Percentiles rank a stretch among this genome's conserved stretches.
These are phyloP conservation scores for Phoma sp. DNA, from an alignment of 2,329 filamentous ascomycete genomes.

Conservation along the genomic window DNA sequence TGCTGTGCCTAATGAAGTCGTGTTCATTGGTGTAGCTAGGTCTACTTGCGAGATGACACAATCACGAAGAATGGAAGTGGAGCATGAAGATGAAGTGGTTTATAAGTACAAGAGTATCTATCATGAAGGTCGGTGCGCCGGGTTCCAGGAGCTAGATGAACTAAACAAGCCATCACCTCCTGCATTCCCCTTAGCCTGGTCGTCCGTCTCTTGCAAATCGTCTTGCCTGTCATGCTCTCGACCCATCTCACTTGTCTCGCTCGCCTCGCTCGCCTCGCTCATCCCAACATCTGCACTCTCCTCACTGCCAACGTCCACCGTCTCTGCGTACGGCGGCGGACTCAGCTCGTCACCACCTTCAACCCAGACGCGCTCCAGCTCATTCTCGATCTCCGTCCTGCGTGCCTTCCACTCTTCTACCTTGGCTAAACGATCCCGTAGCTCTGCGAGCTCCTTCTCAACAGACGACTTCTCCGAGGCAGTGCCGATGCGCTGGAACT, in stretches of 20 bases:
- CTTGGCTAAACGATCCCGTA: slow-evolving; percentile 79
- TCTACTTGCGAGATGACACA: too few relatives aligned
- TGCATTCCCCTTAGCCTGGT: background rate
- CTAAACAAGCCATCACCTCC: slow-evolving; percentile 2
- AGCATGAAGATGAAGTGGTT: too few relatives aligned
- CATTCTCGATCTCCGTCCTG: slow-evolving; percentile 79
- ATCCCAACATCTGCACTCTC: too few relatives aligned
- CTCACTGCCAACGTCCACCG: slow-evolving; percentile 10
- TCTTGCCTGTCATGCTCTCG: background rate
- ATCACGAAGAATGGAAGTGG: too few relatives aligned
- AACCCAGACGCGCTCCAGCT: slow-evolving; percentile 73
- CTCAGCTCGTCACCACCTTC: slow-evolving; percentile 49
- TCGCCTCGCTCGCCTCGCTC: slow-evolving; percentile 28
- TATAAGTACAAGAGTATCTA: too few relatives aligned
- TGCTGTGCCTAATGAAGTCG: too few relatives aligned
- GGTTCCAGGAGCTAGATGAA: slow-evolving; percentile 7
- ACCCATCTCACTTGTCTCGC: slow-evolving; percentile 50
- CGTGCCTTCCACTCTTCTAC: slow-evolving; percentile 86
- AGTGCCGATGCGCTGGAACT: slow-evolving; percentile 92
- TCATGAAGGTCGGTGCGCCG: slow-evolving; percentile 4
- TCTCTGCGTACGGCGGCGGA: slow-evolving; percentile 46
- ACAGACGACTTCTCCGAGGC: slow-evolving; percentile 92
- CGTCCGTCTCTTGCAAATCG: background rate
- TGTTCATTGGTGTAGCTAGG: too few relatives aligned
- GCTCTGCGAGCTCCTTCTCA: slow-evolving; percentile 86